Base-by-base conservation (phyloP, 768 basidiomycete species). In the Leccinum imitatum region DNA sequence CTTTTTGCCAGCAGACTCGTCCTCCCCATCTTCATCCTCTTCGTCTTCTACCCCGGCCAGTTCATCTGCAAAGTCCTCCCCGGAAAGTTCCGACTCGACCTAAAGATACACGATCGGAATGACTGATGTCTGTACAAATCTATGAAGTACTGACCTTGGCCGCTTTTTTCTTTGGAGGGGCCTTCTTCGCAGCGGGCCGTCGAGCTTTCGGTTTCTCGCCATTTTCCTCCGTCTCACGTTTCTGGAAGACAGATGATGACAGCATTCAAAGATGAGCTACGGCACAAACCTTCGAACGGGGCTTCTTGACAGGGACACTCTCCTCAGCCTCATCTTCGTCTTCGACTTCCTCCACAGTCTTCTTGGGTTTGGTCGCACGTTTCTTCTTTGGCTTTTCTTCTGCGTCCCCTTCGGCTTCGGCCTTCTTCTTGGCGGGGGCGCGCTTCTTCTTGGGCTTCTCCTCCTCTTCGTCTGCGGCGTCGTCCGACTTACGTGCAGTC, bases 401-500 rank as follows among this genome's bases (percentile, higher is more conserved):
- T 54, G 74, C 73, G 60, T 75, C 75, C 33, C 70, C 72, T 17
- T 69, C 71, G n/a, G 64, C 70, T 23, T 70, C 74, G 2, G 53
- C 69, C 59, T 69, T 74, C 69, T 75, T 76, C 75, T 73, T 77
- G 59, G 72, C 62, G 6, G 69, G 66, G 57, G 72, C 75, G 11
- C 79, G 77, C 58, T 79, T 78, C 61, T 81, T 82, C 76, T 82
- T 84, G 71, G 82, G 82, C 11, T 85, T 82, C 58, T 83, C 82
- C 54, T 80, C 82, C 10, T 80, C 82, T 0, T 73, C 80, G n/a
- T 78, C 78, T 7, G 76, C 80, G 11, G 76, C 80, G 13, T 69
- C 83, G 5, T 72, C 78, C 8, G 82, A 73, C 65, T 89, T 92
- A 62, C 79, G 80, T 4, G 91, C 91, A 17, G 79, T 80, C 33